A percentile compares a stretch with the other conserved stretches of the same genome.
Evolutionary conservation across 441 rosid genomes (phyloP).

Genomic region (Jatropha podagrica): DNA sequence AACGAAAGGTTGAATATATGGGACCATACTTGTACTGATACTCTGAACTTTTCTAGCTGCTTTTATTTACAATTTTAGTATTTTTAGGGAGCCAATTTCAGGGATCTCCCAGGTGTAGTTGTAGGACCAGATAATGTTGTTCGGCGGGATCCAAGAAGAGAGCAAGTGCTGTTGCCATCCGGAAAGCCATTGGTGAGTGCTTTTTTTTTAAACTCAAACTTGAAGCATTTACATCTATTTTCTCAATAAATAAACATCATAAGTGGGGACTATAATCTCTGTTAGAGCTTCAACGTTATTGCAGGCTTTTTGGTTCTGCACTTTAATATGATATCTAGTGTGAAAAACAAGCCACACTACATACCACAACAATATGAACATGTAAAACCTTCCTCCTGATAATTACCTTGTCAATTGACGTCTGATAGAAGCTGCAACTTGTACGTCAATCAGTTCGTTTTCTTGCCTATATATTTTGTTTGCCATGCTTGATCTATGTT

Average conservation of each 20-base stretch:
- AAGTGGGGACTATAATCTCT: not conserved
- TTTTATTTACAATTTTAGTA: slow-evolving; percentile 31
- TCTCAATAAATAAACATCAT: not conserved
- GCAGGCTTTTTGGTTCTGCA: not conserved
- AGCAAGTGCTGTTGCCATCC: slow-evolving; percentile 59
- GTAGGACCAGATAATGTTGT: slow-evolving; percentile 66
- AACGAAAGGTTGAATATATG: slow-evolving; percentile 61
- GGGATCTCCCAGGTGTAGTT: slow-evolving; percentile 81
- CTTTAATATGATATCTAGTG: not conserved
- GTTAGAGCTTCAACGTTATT: not conserved
- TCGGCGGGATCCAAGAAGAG: slow-evolving; percentile 48
- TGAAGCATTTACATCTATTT: not conserved
- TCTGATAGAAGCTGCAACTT: not conserved
- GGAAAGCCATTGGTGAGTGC: slow-evolving; percentile 75
- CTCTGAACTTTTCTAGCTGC: not conserved
- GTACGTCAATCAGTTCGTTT: not conserved
- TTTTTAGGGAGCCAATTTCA: slow-evolving; percentile 79
- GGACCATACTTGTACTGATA: not conserved
- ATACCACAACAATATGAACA: not conserved
- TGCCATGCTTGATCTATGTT: not conserved
- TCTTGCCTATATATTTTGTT: not conserved
- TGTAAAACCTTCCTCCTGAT: not conserved
- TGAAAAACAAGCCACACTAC: not conserved
- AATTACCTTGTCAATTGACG: not conserved
- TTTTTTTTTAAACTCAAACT: slow-evolving; percentile 7